Base-by-base conservation (phyloP, 371 early-diverging fungal genomes). In the Zopfochytrium polystomum region DNA sequence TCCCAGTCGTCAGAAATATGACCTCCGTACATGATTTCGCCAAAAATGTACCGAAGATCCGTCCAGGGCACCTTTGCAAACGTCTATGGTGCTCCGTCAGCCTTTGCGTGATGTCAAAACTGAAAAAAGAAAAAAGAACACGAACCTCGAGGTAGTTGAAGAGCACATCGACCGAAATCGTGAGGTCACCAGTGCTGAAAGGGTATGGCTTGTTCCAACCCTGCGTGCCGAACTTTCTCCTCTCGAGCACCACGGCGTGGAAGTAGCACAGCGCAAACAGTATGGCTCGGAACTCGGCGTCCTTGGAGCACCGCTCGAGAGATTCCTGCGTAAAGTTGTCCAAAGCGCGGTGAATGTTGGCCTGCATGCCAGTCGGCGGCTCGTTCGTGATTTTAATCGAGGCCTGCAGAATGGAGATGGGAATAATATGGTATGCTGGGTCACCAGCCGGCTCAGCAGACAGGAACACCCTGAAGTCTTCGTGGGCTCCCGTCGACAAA, bases 341-440 rank as follows among this genome's bases (percentile, higher is more conserved):
- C 18, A 84, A 58, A 0, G 84, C 84, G n/a, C 83, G 63, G 64
- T 81, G 84, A 30, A 84, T 75, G 64, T 84, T 84, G 48, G 84
- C 84, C 38, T 81, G 80, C 84, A 84, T 84, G 32, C 84, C 84
- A 7, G 83, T 84, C 9, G 84, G 84, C 2, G 84, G 83, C 62
- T 84, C 84, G 75, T 84, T 84, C 29, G 84, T 84, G 62, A 84
- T 84, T 60, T 84, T 84, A 65, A 84, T 80, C 5, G 81, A 80
- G 0, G 79, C 79, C 60, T 84, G 84, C 53, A 84, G 70, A 48
- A 84, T 83, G 26, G 80, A 74, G 43, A 75, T 84, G 1, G 84
- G 84, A 43, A 84, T 84, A 52, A 84, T 77, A 58, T 84, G 84
- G 60, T 66, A 77, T 0, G 78, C 75, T 4, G 84, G 80, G 60